Base-by-base conservation (phyloP, 192 early-diverging fungal genomes). In the Radiomyces spectabilis region DNA sequence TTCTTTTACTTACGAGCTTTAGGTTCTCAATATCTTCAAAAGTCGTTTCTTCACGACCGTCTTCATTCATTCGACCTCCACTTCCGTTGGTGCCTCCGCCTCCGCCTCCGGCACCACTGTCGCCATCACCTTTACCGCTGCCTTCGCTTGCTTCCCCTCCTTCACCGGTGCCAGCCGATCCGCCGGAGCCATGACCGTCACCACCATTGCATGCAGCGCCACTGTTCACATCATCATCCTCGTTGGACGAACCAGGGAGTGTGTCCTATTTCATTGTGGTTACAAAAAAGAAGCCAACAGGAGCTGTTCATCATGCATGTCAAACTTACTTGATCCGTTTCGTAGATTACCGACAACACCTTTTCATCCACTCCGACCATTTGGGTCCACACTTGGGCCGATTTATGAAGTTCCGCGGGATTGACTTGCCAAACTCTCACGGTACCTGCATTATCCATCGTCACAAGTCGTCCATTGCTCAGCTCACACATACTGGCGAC, bases 341-440 rank as follows among this genome's bases (percentile, higher is more conserved):
- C 71, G 54, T 81, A 83, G 10, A 81, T 65, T 18, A 83, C 72
- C 10, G 76, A 67, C 27, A 83, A 56, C 0, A 63, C 60, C 13
- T 75, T 67, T 37, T 73, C 72, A 41, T 83, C 81, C 13, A 73
- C 70, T 4, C 81, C 81, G 29, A 83, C 81, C 53, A 83, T 55
- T 39, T 76, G 75, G 46, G 75, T 83, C 81, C 81, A 83, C 2
- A 72, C 79, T 32, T 76, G 62, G 2, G 74, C 78, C 13, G 78
- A 63, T 5, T 69, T 53, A 50, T 76, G 74, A 5, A 83, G 51
- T 25, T 81, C 65, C 8, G 66, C 69, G 18, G 78, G 63, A 31
- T 75, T 72, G 7, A 81, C 65, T 61, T 83, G 81, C 77, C 77
- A 83, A 26, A 83, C 59, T 26, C 79, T 72, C 15, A 79, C 75